These are phyloP conservation scores for Tetrapyrgos nigripes DNA, from an alignment of 1,284 basidiomycete species.

Conservation along the genomic window DNA sequence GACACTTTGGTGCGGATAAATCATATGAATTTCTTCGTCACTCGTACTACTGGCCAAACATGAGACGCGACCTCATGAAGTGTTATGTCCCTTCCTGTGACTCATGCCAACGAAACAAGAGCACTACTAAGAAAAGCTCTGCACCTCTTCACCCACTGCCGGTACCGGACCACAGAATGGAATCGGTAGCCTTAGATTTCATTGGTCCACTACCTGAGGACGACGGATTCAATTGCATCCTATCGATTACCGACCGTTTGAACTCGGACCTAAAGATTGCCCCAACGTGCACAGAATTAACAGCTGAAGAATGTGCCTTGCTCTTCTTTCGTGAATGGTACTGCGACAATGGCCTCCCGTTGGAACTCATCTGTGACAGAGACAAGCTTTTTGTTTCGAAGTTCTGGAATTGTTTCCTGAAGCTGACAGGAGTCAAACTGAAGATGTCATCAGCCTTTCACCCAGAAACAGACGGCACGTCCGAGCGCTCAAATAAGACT, in stretches of 20 bases:
- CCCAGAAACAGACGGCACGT: slow-evolving; percentile 22
- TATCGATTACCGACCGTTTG: slow-evolving; percentile 40
- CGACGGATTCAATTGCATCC: too few species aligned
- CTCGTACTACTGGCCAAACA: slow-evolving; percentile 46
- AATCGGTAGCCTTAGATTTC: slow-evolving; percentile 32
- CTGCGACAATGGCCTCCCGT: slow-evolving; percentile 38
- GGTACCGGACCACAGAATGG: slow-evolving; percentile 29
- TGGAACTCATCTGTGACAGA: slow-evolving; percentile 29
- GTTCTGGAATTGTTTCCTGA: slow-evolving; percentile 14
- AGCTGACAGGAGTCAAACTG: slow-evolving; percentile 13
- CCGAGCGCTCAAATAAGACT: slow-evolving; percentile 28
- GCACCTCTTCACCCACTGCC: slow-evolving; percentile 40
- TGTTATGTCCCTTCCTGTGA: slow-evolving; percentile 32
- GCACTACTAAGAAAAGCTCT: not conserved
- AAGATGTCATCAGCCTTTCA: slow-evolving; percentile 15
- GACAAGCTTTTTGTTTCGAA: slow-evolving; percentile 11
- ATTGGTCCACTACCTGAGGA: slow-evolving; percentile 19
- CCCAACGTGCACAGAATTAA: slow-evolving; percentile 25
- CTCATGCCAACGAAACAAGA: slow-evolving; percentile 34
- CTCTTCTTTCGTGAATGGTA: slow-evolving; percentile 33
- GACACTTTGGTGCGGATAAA: slow-evolving; percentile 30
- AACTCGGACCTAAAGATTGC: slow-evolving; percentile 38
- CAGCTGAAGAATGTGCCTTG: slow-evolving; percentile 29
- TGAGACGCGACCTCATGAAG: slow-evolving; percentile 32
- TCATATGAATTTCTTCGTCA: slow-evolving; percentile 18